Conservation (phyloP, 2,329 filamentous ascomycete species). For the Tolypocladium album region DNA sequence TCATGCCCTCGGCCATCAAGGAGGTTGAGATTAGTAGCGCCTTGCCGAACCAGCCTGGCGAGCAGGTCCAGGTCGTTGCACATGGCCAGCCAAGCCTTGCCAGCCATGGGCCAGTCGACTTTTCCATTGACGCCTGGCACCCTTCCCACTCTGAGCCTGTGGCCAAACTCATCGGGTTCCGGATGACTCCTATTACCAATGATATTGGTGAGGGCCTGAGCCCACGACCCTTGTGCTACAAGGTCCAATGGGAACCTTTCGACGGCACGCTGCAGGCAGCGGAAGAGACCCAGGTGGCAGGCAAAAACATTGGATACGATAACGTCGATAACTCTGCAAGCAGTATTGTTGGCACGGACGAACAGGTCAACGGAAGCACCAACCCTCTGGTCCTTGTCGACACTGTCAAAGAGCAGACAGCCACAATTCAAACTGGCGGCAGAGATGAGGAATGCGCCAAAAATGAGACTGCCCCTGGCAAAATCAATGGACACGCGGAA, state of each 20-base stretch:
- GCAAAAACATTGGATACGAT: background rate
- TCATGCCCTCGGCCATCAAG: conserved; percentile 23
- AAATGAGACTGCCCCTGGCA: background rate
- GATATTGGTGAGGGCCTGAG: conserved; percentile 9
- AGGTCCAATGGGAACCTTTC: conserved; percentile 32
- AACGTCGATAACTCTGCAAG: background rate
- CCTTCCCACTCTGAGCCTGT: conserved; percentile 15
- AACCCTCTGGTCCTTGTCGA: background rate
- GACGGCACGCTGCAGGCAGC: background rate
- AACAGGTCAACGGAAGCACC: background rate
- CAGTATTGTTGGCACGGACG: background rate
- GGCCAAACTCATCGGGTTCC: conserved; percentile 24
- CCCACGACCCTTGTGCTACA: conserved; percentile 28
- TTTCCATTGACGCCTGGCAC: conserved; percentile 22
- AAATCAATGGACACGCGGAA: background rate
- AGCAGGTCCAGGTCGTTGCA: conserved; percentile 15
- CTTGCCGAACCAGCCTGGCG: conserved; percentile 14
- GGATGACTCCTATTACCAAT: conserved; percentile 30
- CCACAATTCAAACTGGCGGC: background rate
- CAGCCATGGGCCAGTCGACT: conserved; percentile 18
- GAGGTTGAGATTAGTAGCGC: conserved; percentile 16
- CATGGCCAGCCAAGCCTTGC: conserved; percentile 11
- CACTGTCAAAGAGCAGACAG: background rate
- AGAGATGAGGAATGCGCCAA: background rate
- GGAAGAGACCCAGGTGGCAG: background rate